These are phyloP conservation scores for Neofusicoccum sp. DNA, from an alignment of 2,329 filamentous ascomycete genomes.

Conservation along the genomic window DNA sequence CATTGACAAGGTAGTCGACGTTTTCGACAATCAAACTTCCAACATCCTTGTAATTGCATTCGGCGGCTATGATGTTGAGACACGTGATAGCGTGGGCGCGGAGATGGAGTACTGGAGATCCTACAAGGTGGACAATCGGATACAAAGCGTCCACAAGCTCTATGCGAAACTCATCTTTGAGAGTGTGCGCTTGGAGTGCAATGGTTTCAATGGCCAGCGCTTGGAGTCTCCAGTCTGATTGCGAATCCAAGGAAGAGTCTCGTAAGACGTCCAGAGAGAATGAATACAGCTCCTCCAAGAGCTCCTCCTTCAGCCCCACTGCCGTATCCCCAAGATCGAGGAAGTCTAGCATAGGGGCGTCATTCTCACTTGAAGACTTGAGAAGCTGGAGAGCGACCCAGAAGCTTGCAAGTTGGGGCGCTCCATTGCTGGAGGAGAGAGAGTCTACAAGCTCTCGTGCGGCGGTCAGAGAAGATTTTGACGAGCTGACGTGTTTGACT, in stretches of 20 bases:
- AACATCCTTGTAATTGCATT: conserved; percentile 72
- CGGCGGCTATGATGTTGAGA: conserved; percentile 72
- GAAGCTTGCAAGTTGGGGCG: conserved; percentile 66
- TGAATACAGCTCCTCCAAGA: conserved; percentile 64
- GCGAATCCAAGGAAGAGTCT: conserved; percentile 34
- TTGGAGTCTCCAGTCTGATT: conserved; percentile 67
- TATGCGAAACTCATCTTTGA: conserved; percentile 68
- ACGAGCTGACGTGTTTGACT: conserved; percentile 55
- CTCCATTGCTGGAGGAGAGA: conserved; percentile 57
- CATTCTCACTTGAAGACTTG: conserved; percentile 54
- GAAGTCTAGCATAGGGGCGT: conserved; percentile 63
- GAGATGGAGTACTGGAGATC: conserved; percentile 65
- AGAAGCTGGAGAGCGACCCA: conserved; percentile 78
- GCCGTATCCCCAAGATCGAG: conserved; percentile 51
- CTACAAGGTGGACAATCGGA: conserved; percentile 83
- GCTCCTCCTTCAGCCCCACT: conserved; percentile 26
- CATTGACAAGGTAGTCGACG: conserved; percentile 94
- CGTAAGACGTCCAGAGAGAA: conserved; percentile 64
- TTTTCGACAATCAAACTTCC: conserved; percentile 83
- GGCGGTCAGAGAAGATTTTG: conserved; percentile 48
- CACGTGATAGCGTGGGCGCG: conserved; percentile 80
- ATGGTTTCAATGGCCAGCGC: conserved; percentile 79
- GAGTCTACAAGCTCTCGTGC: conserved; percentile 65
- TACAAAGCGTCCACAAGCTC: conserved; percentile 92
- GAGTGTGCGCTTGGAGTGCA: conserved; percentile 69